Evolutionary conservation across 1,139 yeast genomes (phyloP).

Genomic region (Magnusiomyces magnusii): DNA sequence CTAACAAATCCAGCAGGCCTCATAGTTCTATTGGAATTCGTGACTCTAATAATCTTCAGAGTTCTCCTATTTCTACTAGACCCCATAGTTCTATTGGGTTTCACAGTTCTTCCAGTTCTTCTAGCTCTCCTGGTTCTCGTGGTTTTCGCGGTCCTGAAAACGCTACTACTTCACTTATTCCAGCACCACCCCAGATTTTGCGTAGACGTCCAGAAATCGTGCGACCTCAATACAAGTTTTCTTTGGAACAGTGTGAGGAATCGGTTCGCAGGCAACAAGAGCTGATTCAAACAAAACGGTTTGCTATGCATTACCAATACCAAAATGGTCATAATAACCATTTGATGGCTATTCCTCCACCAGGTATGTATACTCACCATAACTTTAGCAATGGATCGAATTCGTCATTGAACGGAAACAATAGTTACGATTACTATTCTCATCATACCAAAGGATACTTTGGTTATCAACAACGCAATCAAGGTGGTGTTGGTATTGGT

Average conservation of each 20-base stretch:
- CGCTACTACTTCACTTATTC: constrained; percentile 25
- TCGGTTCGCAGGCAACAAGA: constrained; percentile 21
- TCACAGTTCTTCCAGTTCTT: no score
- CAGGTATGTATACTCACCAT: neutral
- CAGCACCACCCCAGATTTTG: constrained; percentile 30
- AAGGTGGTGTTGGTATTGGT: neutral
- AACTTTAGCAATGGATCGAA: neutral
- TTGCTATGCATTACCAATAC: neutral
- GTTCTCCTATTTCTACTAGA: no score
- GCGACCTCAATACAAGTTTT: constrained; percentile 25
- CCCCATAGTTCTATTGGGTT: no score
- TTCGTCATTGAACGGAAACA: neutral
- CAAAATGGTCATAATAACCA: neutral
- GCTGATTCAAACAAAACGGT: neutral
- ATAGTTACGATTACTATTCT: neutral
- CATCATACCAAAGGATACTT: neutral
- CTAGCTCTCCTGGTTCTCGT: no score
- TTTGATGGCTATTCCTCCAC: neutral
- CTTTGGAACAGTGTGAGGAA: constrained; percentile 23
- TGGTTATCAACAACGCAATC: neutral
- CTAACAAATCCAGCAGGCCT: neutral
- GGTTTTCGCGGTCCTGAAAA: no score
- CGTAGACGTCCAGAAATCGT: constrained; percentile 26
- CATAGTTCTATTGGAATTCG: no score
- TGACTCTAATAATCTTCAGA: no score